phyloP scores from a whole-genome alignment of 2,329 filamentous ascomycete genomes.

The Trichoderma sp. region DNA sequence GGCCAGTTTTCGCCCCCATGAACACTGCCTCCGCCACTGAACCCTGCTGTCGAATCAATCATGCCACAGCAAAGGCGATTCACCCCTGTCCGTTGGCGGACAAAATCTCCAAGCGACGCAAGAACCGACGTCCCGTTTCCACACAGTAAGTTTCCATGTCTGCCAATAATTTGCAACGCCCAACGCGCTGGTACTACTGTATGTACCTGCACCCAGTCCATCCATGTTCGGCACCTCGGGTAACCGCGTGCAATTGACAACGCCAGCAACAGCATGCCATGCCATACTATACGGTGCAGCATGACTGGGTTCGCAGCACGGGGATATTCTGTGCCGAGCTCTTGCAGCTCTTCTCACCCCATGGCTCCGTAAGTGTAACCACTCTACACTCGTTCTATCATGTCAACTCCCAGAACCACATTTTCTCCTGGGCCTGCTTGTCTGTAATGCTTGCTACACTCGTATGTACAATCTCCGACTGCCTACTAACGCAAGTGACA shows the following conservation, averaged over 20 bases:
- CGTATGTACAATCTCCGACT: constrained; percentile 5
- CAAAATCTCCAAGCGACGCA: constrained; percentile 13
- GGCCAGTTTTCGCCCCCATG: neutral
- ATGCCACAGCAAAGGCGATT: neutral
- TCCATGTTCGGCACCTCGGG: neutral
- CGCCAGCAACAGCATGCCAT: neutral
- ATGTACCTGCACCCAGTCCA: neutral
- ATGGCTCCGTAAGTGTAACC: neutral
- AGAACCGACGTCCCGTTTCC: neutral
- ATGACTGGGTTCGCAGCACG: neutral
- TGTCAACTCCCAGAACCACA: neutral
- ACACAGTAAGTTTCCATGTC: neutral
- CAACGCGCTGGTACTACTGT: neutral
- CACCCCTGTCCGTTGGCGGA: neutral
- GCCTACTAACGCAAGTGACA: neutral
- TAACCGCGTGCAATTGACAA: neutral
- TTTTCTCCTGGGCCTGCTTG: neutral
- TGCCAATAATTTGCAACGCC: neutral
- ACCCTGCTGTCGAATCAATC: neutral
- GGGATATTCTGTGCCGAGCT: neutral
- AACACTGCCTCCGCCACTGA: constrained; percentile 2
- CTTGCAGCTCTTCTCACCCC: neutral
- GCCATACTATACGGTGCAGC: neutral
- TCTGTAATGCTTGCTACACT: neutral
- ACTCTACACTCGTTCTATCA: neutral